Base-by-base conservation (phyloP, 1,139 yeast genomes). In the Debaryomyces robertsiae region DNA sequence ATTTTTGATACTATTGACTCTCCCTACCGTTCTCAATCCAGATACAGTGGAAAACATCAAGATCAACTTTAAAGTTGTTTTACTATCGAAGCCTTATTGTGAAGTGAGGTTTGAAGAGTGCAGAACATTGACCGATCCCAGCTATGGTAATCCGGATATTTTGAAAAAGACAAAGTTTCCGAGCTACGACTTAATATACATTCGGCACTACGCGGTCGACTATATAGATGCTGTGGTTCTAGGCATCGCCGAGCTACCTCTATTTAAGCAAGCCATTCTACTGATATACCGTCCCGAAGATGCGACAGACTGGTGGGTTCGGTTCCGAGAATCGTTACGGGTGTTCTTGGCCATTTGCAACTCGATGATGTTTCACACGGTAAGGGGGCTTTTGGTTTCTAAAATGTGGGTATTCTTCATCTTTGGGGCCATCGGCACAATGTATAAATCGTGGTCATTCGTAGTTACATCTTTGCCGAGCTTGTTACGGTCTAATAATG, bases 331-430 rank as follows among this genome's bases (percentile, higher is more conserved):
- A 31, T 37, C 44, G 7, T 5, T 49, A 4, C 47, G 52, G 7
- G 46, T 58, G 6, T 36, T 47, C 14, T 32, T 55, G 7, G 61
- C 60, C 1, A 42, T 55, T 19, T 16, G 45, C 6, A 47, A 53
- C 40, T 46, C 57, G 7, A 48, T 48, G 47, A 25, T 49, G 5
- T 51, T 47, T 32, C 49, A 54, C 42, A 38, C 52, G 9, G 28
- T 54, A 13, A 46, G 42, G 34, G 55, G 58, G 9, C 35, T 57
- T 11, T 25, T 58, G n/a, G 38, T 57, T 4, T 50, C 57, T 3
- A 37, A 50, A 38, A 46, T 57, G 50, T 51, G 54, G 55, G 43
- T 53, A 6, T 58, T 54, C 35, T 50, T 55, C 25, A 22, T 53
- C 6, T 34, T 55, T 30, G 54, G 53, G 1, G 31, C 41, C 5